These are phyloP conservation scores for Neotropicomus parvogracilis DNA, from an alignment of 1,284 basidiomycete genomes.

Conservation along the genomic window DNA sequence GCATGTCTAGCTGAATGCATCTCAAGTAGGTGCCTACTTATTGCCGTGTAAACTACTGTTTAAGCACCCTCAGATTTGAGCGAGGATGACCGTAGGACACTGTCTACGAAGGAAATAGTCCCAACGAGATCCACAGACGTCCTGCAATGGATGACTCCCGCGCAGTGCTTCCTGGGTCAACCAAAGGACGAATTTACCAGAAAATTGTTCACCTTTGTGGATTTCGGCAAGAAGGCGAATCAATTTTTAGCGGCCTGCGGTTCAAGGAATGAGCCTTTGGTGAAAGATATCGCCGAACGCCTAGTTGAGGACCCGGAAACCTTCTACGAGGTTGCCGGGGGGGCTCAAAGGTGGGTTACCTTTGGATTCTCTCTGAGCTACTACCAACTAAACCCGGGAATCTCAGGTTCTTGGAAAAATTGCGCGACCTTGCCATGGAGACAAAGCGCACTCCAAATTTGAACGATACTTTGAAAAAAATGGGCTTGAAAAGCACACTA, in stretches of 20 bases:
- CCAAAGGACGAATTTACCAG: background rate
- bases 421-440: background rate
- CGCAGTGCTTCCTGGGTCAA: conserved; percentile 6
- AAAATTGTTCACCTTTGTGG: conserved; percentile 74
- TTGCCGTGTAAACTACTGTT: background rate
- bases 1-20: no score
- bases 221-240: conserved; percentile 81
- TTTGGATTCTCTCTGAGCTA: background rate
- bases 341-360: conserved; percentile 1
- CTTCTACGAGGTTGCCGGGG: conserved; percentile 6
- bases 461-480: background rate
- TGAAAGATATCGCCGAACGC: conserved; percentile 47
- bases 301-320: conserved; percentile 1
- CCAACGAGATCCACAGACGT: background rate
- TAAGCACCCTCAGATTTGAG: conserved; percentile 1
- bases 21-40: background rate
- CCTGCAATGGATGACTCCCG: background rate
- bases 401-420: background rate
- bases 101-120: conserved; percentile 8
- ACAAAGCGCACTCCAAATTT: background rate
- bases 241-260: conserved; percentile 82
- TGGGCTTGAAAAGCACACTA: background rate
- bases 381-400: background rate
- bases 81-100: background rate
- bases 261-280: conserved; percentile 63